Conservation (phyloP, 352 stramenopile species). For the Globisporangium parvum region DNA sequence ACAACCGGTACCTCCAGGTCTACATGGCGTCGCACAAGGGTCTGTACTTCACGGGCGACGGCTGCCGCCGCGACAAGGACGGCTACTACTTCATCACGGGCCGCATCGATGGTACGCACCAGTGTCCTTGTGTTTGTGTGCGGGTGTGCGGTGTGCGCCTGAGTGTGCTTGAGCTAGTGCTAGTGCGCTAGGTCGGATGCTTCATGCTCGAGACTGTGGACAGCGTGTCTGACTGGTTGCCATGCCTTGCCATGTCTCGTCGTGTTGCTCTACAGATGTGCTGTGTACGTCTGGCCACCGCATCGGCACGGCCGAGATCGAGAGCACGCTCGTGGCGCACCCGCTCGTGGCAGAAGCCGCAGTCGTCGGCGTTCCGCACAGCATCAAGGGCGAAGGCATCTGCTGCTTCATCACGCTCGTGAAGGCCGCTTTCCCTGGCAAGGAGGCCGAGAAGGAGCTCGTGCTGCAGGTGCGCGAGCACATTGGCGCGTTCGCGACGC, state of each 20-base stretch:
- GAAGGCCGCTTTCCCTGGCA: too few relatives aligned
- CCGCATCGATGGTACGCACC: conserved; percentile 84
- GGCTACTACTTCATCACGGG: conserved; percentile 99
- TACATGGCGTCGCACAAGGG: conserved; percentile 96
- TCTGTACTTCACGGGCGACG: conserved; percentile 96
- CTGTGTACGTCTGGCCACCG: conserved; percentile 92
- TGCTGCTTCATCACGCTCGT: too few relatives aligned
- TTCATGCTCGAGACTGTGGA: too few relatives aligned
- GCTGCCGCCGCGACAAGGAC: conserved; percentile 86
- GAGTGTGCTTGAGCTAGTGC: too few relatives aligned
- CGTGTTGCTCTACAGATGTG: conserved; percentile 64
- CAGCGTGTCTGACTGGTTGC: not conserved
- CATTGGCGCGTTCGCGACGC: conserved; percentile 96
- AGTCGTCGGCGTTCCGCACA: too few relatives aligned
- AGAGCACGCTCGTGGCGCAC: too few relatives aligned
- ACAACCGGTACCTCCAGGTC: conserved; percentile 93
- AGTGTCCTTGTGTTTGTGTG: too few relatives aligned
- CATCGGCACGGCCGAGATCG: too few relatives aligned
- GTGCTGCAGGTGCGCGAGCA: conserved; percentile 88
- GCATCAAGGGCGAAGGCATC: too few relatives aligned
- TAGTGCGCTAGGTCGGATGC: too few relatives aligned
- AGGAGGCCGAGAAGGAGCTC: conserved; percentile 88
- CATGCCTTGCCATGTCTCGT: not conserved
- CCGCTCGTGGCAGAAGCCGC: too few relatives aligned
- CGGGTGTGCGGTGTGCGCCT: too few relatives aligned